A percentile compares a stretch with the other conserved stretches of the same genome.
phyloP scores from a whole-genome alignment of 1,284 basidiomycete species.

The Ceratobasidium theobromae region DNA sequence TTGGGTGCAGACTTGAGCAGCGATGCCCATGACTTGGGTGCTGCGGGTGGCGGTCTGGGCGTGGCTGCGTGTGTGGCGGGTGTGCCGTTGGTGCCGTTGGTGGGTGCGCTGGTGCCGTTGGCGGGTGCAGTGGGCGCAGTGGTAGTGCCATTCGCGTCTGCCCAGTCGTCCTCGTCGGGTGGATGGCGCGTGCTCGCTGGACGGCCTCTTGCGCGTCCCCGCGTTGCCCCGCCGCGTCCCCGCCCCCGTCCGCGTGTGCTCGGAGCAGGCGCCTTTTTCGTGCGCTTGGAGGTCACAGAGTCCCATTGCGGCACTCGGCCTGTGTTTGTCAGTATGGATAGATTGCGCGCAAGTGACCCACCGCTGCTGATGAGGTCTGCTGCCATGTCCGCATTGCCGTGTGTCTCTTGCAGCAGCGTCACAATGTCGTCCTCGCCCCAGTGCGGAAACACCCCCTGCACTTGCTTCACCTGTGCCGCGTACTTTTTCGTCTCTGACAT shows the following conservation, averaged over 20 bases:
- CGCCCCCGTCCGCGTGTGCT: slow-evolving; percentile 61
- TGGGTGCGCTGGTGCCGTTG: slow-evolving; percentile 58
- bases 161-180: background rate
- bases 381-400: slow-evolving; percentile 73
- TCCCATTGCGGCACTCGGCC: slow-evolving; percentile 84
- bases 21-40: too few relatives aligned
- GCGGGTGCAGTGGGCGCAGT: slow-evolving; percentile 56
- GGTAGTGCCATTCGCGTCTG: background rate
- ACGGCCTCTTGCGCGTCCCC: slow-evolving; percentile 47
- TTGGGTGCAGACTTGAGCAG: slow-evolving; percentile 44
- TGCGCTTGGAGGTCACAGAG: slow-evolving; percentile 84
- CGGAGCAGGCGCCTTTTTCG: slow-evolving; percentile 35
- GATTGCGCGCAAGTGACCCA: slow-evolving; percentile 42
- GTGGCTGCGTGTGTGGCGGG: slow-evolving; percentile 39
- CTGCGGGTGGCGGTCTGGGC: slow-evolving; percentile 36
- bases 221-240: slow-evolving; percentile 64
- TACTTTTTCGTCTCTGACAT: slow-evolving; percentile 47
- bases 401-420: slow-evolving; percentile 69
- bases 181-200: background rate
- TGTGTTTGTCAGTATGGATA: slow-evolving; percentile 41
- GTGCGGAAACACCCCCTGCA: slow-evolving; percentile 75
- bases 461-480: slow-evolving; percentile 56
- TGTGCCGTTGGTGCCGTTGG: slow-evolving; percentile 72
- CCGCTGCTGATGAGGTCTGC: slow-evolving; percentile 80
- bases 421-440: slow-evolving; percentile 83